Percentiles rank a stretch among this genome's conserved stretches.
Conservation (phyloP, 176 grass and related monocot species). For the Phoenix roebelenii region DNA sequence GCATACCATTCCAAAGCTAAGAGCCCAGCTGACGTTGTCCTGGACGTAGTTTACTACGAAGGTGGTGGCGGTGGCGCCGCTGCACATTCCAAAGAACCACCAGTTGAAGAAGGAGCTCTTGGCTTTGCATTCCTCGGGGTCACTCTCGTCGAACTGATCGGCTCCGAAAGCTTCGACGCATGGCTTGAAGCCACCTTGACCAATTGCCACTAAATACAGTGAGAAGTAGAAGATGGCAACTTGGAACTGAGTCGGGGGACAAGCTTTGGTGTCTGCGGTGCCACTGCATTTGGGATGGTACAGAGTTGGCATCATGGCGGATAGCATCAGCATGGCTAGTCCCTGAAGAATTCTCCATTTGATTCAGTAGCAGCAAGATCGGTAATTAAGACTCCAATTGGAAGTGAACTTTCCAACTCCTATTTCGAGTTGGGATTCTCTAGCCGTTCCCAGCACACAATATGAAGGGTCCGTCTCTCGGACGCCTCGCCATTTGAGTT, state of each 20-base stretch:
- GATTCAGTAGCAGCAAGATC: too few species aligned
- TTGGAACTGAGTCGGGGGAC: constrained; percentile 14
- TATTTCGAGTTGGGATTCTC: too few species aligned
- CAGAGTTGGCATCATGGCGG: background rate
- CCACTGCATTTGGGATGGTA: background rate
- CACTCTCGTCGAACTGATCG: constrained; percentile 43
- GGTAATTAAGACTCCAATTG: too few species aligned
- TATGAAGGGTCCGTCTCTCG: too few species aligned
- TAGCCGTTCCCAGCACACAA: too few species aligned
- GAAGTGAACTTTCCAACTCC: too few species aligned
- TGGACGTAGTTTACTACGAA: constrained; percentile 42
- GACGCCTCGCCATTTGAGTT: too few species aligned
- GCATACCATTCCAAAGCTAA: constrained; percentile 48
- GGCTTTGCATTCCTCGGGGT: constrained; percentile 22
- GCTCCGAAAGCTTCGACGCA: constrained; percentile 56
- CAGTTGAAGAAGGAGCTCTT: constrained; percentile 63
- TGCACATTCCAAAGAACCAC: constrained; percentile 40
- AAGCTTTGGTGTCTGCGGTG: background rate
- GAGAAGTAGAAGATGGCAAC: constrained; percentile 38
- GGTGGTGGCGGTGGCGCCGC: constrained; percentile 12
- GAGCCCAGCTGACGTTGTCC: constrained; percentile 45
- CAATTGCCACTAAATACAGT: constrained; percentile 48
- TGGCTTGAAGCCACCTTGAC: constrained; percentile 48
- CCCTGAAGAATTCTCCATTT: background rate
- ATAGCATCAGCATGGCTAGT: background rate